Base-by-base conservation (phyloP, 2,329 filamentous ascomycete genomes). In the Zymoseptoria crescenta region DNA sequence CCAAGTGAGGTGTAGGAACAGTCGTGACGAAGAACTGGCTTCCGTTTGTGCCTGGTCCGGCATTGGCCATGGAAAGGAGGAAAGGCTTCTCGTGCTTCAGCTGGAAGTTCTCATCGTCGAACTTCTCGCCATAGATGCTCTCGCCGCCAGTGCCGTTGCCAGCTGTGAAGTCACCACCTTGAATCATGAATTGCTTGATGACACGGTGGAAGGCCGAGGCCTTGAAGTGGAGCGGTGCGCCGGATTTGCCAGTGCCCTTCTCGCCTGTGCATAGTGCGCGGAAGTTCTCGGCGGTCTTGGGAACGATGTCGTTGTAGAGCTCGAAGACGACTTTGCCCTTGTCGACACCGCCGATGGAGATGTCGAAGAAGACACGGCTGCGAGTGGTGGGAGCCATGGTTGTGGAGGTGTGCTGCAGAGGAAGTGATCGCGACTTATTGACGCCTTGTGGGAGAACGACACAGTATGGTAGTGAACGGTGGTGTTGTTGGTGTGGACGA, bases 1-100 rank as follows among this genome's bases (percentile, higher is more conserved):
- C 92, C 48, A 97, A 84, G 74, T 97, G 94, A 53, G 91, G 92
- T 13, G 94, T 97, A n/a, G 87, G 82, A 29, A 96, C 90, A 16
- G 94, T 97, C 54, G 94, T 99, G 69, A 97, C 81, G 83, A 99
- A 99, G 83, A 99, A 99, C 72, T 99, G 94, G 55, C 89, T 95
- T 71, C 94, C 94, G 74, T 99, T 99, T 74, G 94, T 82, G 88
- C 88, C 90, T 52, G 91, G 90, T 52, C 94, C 94, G 65, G 94
- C 93, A 74, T 99, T 99, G 70, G 94, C 94, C 94, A 99, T 99
- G 73, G 89, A 95, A 62, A 99, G 81, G 65, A 97, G 80, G 80
- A 96, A 96, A 1, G 94, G 92, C 69, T 87, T 88, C 69, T 95
- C 89, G 73, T 99, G 94, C 81, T 95, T 92, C 72, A 87, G 79